Conservation (phyloP, 2,329 filamentous ascomycete species). For the Fusarium tupiense region DNA sequence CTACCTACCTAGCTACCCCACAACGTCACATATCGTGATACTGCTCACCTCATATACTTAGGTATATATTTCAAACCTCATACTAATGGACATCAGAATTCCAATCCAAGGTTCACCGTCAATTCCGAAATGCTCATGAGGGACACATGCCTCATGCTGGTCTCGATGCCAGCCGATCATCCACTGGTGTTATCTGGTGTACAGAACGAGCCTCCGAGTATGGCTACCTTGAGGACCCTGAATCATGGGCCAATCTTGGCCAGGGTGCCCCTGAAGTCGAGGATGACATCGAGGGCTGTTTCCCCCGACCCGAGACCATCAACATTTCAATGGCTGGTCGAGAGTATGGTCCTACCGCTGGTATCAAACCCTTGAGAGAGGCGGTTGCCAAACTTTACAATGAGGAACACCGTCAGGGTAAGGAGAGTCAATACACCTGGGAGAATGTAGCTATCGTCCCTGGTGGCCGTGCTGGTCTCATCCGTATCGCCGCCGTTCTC, state of each 20-base stretch:
- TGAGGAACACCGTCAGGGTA: constrained; percentile 87
- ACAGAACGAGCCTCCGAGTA: constrained; percentile 88
- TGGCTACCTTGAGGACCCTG: constrained; percentile 84
- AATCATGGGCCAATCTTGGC: constrained; percentile 90
- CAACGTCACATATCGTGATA: constrained; percentile 16
- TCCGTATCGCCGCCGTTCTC: constrained; percentile 92
- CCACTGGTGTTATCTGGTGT: constrained; percentile 94
- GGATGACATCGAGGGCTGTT: constrained; percentile 90
- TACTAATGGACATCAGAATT: constrained; percentile 65
- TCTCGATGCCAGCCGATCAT: constrained; percentile 86
- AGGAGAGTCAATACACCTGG: constrained; percentile 91
- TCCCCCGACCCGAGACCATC: constrained; percentile 80
- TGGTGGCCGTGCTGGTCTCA: constrained; percentile 89
- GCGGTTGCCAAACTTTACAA: constrained; percentile 95
- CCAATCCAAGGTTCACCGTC: constrained; percentile 83
- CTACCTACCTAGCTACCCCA: constrained; percentile 5
- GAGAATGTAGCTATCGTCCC: constrained; percentile 98
- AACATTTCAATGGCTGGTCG: constrained; percentile 80
- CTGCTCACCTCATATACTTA: not conserved
- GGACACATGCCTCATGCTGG: constrained; percentile 92
- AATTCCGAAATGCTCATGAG: constrained; percentile 90
- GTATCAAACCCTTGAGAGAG: constrained; percentile 88
- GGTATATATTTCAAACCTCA: not conserved
- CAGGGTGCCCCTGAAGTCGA: constrained; percentile 96
- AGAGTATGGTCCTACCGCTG: constrained; percentile 93